A percentile compares a stretch with the other conserved stretches of the same genome.
These are phyloP conservation scores for Starmerella etchellsii DNA, from an alignment of 805 yeast species.

Conservation along the genomic window DNA sequence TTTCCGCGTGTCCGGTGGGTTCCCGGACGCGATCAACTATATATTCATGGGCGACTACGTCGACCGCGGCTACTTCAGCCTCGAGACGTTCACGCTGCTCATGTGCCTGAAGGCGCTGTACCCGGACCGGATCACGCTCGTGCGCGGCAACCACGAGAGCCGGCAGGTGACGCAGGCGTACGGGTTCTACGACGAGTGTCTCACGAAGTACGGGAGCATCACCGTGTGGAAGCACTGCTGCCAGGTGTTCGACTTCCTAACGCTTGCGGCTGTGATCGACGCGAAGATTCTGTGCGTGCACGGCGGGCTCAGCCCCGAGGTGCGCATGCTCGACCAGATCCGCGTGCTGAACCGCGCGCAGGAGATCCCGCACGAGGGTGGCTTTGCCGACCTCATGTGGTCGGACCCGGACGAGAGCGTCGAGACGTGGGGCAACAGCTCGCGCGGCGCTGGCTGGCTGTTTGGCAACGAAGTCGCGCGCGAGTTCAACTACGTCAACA, in stretches of 20 bases:
- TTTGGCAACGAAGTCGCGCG: constrained; percentile 89
- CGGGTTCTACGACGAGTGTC: constrained; percentile 93
- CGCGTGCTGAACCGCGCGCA: constrained; percentile 90
- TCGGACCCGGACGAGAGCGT: constrained; percentile 89
- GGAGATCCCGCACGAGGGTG: constrained; percentile 98
- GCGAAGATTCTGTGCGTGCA: constrained; percentile 91
- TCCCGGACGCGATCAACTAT: constrained; percentile 66
- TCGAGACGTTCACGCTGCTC: constrained; percentile 84
- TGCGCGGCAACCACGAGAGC: constrained; percentile 95
- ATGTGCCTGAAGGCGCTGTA: constrained; percentile 87
- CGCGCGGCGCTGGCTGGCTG: constrained; percentile 98
- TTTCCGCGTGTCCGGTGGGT: constrained; percentile 83
- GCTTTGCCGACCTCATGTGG: constrained; percentile 95
- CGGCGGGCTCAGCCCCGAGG: constrained; percentile 95
- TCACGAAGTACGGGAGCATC: constrained; percentile 83
- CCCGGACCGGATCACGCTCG: constrained; percentile 75
- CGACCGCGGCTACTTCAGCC: constrained; percentile 90
- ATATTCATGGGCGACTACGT: constrained; percentile 92
- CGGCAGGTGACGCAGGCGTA: constrained; percentile 98
- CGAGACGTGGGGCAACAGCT: constrained; percentile 95
- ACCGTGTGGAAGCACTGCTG: constrained; percentile 96
- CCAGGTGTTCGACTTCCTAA: constrained; percentile 87
- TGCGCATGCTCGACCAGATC: constrained; percentile 92
- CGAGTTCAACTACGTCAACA: constrained; percentile 92
- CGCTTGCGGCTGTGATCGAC: constrained; percentile 91